phyloP scores from a whole-genome alignment of 2,329 filamentous ascomycete species.

The Tolypocladium sp. region DNA sequence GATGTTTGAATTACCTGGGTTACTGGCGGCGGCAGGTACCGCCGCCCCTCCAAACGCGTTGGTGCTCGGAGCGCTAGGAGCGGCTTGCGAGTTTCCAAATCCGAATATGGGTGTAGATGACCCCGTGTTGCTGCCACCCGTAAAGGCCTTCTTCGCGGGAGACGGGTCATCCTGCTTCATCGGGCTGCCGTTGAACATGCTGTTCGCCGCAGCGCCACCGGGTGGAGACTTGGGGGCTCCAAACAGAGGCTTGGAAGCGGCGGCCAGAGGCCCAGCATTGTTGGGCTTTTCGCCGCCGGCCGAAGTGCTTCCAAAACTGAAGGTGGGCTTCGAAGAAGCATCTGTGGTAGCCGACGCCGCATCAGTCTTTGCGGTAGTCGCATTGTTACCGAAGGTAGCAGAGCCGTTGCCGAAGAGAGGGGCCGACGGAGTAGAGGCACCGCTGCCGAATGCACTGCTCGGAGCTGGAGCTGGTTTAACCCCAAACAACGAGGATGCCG shows the following conservation, averaged over 20 bases:
- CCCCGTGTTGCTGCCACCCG: constrained; percentile 12
- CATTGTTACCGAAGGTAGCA: constrained; percentile 3
- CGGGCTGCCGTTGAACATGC: constrained; percentile 30
- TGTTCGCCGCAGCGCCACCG: constrained; percentile 12
- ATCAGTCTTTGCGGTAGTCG: constrained; percentile 12
- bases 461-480: constrained; percentile 9
- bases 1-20: constrained; percentile 17
- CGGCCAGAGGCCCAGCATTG: constrained; percentile 10
- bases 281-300: constrained; percentile 14
- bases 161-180: constrained; percentile 34
- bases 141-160: constrained; percentile 25
- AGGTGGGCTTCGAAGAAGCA: constrained; percentile 16
- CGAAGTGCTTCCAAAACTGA: constrained; percentile 23
- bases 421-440: constrained; percentile 7
- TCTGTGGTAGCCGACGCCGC: constrained; percentile 4
- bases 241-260: constrained; percentile 26
- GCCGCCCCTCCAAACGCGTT: constrained; percentile 25
- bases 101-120: constrained; percentile 23
- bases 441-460: constrained; percentile 2
- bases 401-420: constrained; percentile 20
- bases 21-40: constrained; percentile 12
- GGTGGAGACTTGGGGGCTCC: constrained; percentile 24
- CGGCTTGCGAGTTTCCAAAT: constrained; percentile 16
- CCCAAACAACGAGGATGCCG: constrained; percentile 21
- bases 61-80: constrained; percentile 18